These are phyloP conservation scores for Camillea tinctor DNA, from an alignment of 2,329 filamentous ascomycete genomes.

Conservation along the genomic window DNA sequence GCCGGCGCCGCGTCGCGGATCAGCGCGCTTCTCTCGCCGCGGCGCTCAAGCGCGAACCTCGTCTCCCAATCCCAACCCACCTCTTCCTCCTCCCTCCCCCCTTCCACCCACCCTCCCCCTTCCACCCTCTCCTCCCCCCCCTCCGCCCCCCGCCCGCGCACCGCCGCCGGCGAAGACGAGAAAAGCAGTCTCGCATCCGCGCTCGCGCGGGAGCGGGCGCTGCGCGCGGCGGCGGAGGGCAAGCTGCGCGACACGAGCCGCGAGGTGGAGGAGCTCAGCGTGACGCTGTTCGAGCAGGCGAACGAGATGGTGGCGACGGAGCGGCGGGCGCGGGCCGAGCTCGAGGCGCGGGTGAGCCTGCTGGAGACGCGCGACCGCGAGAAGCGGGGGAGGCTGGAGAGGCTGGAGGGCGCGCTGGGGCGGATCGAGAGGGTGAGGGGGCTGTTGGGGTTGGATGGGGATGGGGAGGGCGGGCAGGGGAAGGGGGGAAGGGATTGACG, in stretches of 20 bases:
- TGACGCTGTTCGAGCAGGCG: conserved; percentile 74
- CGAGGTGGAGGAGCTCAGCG: conserved; percentile 78
- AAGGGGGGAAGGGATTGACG: not conserved
- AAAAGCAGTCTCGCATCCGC: conserved; percentile 52
- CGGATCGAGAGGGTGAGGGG: conserved; percentile 69
- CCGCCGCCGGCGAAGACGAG: conserved; percentile 19
- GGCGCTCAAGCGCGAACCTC: conserved; percentile 34
- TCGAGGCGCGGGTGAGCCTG: conserved; percentile 68
- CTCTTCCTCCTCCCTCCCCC: conserved; percentile 15
- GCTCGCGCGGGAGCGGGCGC: conserved; percentile 63
- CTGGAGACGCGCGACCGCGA: conserved; percentile 70
- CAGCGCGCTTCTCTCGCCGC: conserved; percentile 31
- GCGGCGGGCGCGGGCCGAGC: conserved; percentile 64
- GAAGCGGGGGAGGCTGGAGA: conserved; percentile 66
- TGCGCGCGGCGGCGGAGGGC: conserved; percentile 68
- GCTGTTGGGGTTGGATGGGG: conserved; percentile 46
- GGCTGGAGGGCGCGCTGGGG: conserved; percentile 67
- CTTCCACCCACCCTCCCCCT: conserved; percentile 21
- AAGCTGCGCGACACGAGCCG: conserved; percentile 63
- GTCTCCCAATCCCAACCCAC: conserved; percentile 18
- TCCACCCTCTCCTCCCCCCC: conserved; percentile 15
- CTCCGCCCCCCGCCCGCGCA: conserved; percentile 22
- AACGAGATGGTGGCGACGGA: conserved; percentile 86
- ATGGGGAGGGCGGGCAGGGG: not conserved
- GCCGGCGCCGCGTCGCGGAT: conserved; percentile 33